These are phyloP conservation scores for Paraleonurus japonicus DNA, from an alignment of 257 asterid genomes.

Conservation along the genomic window DNA sequence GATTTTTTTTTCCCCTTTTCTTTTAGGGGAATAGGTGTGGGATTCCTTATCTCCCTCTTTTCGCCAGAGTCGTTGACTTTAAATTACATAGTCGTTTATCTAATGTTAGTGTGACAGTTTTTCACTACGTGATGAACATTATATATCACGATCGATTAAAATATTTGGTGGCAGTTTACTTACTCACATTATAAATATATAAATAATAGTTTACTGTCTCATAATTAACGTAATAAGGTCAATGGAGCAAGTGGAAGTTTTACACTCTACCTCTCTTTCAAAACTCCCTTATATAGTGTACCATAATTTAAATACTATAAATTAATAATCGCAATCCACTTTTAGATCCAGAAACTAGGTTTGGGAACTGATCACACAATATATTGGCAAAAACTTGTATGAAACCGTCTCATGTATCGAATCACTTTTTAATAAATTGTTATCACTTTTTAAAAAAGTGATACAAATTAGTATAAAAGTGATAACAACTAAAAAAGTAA, in stretches of 20 bases:
- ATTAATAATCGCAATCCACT: neutral
- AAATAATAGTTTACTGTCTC: neutral
- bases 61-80: neutral
- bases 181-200: neutral
- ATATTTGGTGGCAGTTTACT: neutral
- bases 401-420: too few species aligned
- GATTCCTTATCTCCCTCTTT: neutral
- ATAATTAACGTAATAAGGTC: neutral
- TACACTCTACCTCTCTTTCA: neutral
- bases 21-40: too few species aligned
- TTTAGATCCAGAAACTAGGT: neutral
- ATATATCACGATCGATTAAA: neutral
- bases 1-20: too few species aligned
- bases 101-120: neutral
- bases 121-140: neutral
- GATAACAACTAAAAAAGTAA: too few species aligned
- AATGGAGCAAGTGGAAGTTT: constrained; percentile 1
- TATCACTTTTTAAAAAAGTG: too few species aligned
- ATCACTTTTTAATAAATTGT: too few species aligned
- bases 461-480: too few species aligned
- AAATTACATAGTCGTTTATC: constrained; percentile 14
- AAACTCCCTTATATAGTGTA: neutral
- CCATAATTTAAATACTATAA: neutral
- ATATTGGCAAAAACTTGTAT: too few species aligned
- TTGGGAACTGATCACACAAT: neutral